Percentiles rank a stretch among this genome's conserved stretches.
These are phyloP conservation scores for Colletotrichum filicis DNA, from an alignment of 2,329 filamentous ascomycete species.

Conservation along the genomic window DNA sequence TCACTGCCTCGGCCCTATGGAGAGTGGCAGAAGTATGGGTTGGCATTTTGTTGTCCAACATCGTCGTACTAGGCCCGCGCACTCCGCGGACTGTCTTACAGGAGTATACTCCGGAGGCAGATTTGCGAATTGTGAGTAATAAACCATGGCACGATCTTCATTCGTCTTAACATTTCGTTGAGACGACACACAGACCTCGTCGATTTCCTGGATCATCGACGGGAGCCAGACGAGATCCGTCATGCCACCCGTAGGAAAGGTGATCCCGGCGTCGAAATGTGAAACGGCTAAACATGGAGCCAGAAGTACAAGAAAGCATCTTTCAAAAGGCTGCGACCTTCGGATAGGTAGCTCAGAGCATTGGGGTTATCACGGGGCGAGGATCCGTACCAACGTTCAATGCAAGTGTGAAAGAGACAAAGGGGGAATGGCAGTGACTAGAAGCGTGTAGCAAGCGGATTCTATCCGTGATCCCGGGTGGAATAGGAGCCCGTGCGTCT, in stretches of 20 bases:
- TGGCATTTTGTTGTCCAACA: not conserved
- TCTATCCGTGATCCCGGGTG: not conserved
- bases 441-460: not conserved
- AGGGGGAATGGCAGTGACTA: not conserved
- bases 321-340: not conserved
- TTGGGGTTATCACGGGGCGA: not conserved
- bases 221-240: not conserved
- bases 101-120: not conserved
- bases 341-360: not conserved
- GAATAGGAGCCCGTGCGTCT: constrained; percentile 5
- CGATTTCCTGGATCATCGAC: not conserved
- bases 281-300: constrained; percentile 21
- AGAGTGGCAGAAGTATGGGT: not conserved
- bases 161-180: not conserved
- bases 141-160: not conserved
- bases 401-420: not conserved
- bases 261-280: not conserved
- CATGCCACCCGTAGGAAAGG: constrained; percentile 2
- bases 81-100: not conserved
- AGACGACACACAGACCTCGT: constrained; percentile 19
- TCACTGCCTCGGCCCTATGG: not conserved
- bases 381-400: not conserved
- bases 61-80: not conserved
- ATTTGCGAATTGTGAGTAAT: not conserved
- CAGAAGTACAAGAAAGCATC: constrained; percentile 3